Evolutionary conservation across 306 rosid species (phyloP), one percentile per base, ranked within the genome.

Genomic region (Casuarina glauca): DNA sequence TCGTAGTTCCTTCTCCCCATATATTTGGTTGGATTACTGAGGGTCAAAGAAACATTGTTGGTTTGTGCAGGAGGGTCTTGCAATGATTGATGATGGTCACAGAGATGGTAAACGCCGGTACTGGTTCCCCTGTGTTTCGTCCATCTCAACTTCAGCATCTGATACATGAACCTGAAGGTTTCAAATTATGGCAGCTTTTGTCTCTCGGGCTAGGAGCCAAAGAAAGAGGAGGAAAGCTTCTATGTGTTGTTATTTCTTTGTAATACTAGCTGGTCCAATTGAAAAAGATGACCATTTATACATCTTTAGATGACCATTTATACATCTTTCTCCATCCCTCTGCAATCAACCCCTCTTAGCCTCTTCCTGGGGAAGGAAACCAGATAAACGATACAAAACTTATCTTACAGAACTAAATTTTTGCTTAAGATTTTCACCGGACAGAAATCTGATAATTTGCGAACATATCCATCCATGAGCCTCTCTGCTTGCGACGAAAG

Each of bases 31-130:
- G 8, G 43, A 72, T 66, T 68, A 77, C 42, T 7, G 82, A 69
- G 80, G 54, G 74, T 55, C 71, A 53, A 26, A 26, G 48, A 73
- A 70, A 54, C 20, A 57, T 45, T 72, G 52, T 61, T 44, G 39
- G 79, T 66, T 81, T 39, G 20, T 83, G 81, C 89, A 95, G 97
- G 97, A 95, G 77, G 99, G 99, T 75, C 97, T 95, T 81, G 97
- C 97, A 49, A 91, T 95, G 97, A 93, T 95, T 73, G 99, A 95
- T 86, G 97, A 95, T 75, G 99, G 99, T 72, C 97, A 95, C 64
- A 90, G 84, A 86, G 99, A 95, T 67, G 90, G 96, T 68, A 86
- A 73, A 83, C 90, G 96, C 32, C 86, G 90, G 49, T 91, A 93
- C 73, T 95, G 99, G 99, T 95, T 95, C 76, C 97, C 97, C 35